A percentile compares a stretch with the other conserved stretches of the same genome.
phyloP scores from a whole-genome alignment of 768 basidiomycete genomes.

The Hypsizygus marmoreus region DNA sequence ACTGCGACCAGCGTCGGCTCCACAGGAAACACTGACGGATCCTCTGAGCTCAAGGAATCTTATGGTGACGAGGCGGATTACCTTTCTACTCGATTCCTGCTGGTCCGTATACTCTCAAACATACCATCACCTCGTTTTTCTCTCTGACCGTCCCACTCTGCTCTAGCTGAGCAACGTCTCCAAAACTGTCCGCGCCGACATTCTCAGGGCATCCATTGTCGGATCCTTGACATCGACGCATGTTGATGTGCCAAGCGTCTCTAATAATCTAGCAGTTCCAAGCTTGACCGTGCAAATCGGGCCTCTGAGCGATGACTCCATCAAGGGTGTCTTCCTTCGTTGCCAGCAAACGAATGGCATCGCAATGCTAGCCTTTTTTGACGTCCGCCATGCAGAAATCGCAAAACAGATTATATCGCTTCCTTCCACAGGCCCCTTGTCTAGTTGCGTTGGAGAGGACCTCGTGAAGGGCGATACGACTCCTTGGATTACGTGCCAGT shows the following conservation, averaged over 20 bases:
- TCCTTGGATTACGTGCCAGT: constrained; percentile 41
- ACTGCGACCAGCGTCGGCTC: constrained; percentile 39
- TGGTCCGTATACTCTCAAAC: constrained; percentile 26
- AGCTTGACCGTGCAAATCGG: neutral
- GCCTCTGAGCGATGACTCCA: constrained; percentile 24
- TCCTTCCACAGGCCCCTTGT: constrained; percentile 27
- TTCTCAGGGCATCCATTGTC: constrained; percentile 29
- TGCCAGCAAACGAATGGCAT: constrained; percentile 52
- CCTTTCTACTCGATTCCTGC: constrained; percentile 35
- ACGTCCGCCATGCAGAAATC: constrained; percentile 53
- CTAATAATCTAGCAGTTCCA: constrained; percentile 7
- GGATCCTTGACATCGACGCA: constrained; percentile 19
- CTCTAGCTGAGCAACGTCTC: constrained; percentile 39
- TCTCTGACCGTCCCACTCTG: neutral
- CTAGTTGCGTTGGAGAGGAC: constrained; percentile 31
- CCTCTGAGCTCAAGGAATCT: constrained; percentile 23
- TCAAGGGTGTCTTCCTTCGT: constrained; percentile 61
- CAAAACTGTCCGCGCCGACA: constrained; percentile 24
- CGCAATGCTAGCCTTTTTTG: constrained; percentile 62
- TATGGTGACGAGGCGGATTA: constrained; percentile 29
- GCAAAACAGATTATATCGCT: constrained; percentile 44
- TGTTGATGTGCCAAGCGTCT: neutral
- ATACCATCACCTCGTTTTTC: neutral
- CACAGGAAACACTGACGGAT: constrained; percentile 14
- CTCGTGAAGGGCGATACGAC: constrained; percentile 22